Conservation (phyloP, 768 basidiomycete species). For the Gyrodon lividus region DNA sequence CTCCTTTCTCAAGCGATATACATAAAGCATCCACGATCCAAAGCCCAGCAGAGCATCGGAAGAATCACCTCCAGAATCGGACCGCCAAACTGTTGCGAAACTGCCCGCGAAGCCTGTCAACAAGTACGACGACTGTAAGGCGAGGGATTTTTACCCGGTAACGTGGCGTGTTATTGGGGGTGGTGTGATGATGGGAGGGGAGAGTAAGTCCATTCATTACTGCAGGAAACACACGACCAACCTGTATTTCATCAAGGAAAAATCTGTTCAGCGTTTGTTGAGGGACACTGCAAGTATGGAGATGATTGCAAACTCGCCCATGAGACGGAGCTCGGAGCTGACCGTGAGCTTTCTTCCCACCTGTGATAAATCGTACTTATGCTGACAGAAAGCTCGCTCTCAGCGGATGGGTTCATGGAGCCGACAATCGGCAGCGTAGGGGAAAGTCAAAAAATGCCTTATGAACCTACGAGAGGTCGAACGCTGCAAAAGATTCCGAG, state of each 20-base stretch:
- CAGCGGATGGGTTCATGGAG: slow-evolving; percentile 21
- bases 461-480: background rate
- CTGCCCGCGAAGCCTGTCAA: slow-evolving; percentile 29
- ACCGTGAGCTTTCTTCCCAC: slow-evolving; percentile 18
- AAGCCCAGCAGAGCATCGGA: background rate
- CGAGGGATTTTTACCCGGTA: slow-evolving; percentile 60
- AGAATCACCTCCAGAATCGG: background rate
- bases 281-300: slow-evolving; percentile 27
- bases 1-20: background rate
- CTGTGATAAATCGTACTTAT: background rate
- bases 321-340: slow-evolving; percentile 22
- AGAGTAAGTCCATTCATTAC: slow-evolving; percentile 19
- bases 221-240: background rate
- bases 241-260: slow-evolving; percentile 18
- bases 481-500: background rate
- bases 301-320: slow-evolving; percentile 31
- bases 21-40: slow-evolving; percentile 45
- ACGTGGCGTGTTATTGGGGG: slow-evolving; percentile 79
- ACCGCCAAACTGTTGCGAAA: slow-evolving; percentile 6
- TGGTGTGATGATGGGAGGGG: slow-evolving; percentile 63
- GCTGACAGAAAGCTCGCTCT: background rate
- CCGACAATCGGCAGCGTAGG: background rate
- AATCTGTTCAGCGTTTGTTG: slow-evolving; percentile 22
- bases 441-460: background rate
- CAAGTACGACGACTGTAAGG: slow-evolving; percentile 36